These are phyloP conservation scores for Thermomucor indicae-seudaticae DNA, from an alignment of 371 early-diverging fungal genomes.

Conservation along the genomic window DNA sequence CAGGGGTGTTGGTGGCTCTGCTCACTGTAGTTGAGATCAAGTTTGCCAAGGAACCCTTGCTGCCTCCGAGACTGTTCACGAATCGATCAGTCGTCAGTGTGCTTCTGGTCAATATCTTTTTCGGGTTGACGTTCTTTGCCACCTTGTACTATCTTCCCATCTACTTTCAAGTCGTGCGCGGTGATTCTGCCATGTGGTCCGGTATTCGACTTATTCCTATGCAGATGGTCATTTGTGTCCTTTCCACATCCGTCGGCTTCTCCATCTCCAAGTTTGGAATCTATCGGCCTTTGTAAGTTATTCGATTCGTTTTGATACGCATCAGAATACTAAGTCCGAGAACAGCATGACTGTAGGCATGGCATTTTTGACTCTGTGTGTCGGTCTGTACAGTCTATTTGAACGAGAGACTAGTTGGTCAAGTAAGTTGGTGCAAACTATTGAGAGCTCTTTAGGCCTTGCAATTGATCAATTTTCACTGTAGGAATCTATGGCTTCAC, in stretches of 20 bases:
- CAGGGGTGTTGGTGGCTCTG: conserved; percentile 32
- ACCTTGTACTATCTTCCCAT: conserved; percentile 62
- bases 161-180: conserved; percentile 72
- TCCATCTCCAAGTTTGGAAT: conserved; percentile 40
- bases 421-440: too few species aligned
- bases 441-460: too few species aligned
- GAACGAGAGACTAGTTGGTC: conserved; percentile 20
- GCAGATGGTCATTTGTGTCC: conserved; percentile 35
- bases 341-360: conserved; percentile 30
- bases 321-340: background rate
- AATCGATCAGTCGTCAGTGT: conserved; percentile 40
- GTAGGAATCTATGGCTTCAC: conserved; percentile 32
- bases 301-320: background rate
- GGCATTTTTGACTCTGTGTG: conserved; percentile 25
- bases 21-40: conserved; percentile 37
- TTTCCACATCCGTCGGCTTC: conserved; percentile 30
- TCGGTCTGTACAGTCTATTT: conserved; percentile 27
- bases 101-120: conserved; percentile 43
- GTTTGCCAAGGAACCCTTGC: conserved; percentile 47
- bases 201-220: conserved; percentile 49
- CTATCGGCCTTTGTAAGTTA: conserved; percentile 28
- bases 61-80: conserved; percentile 51
- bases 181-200: conserved; percentile 47
- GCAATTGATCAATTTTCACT: background rate
- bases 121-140: conserved; percentile 50